Evolutionary conservation across 768 basidiomycete species (phyloP), one percentile per base, ranked within the genome.

Genomic region (Boletus speciosus): DNA sequence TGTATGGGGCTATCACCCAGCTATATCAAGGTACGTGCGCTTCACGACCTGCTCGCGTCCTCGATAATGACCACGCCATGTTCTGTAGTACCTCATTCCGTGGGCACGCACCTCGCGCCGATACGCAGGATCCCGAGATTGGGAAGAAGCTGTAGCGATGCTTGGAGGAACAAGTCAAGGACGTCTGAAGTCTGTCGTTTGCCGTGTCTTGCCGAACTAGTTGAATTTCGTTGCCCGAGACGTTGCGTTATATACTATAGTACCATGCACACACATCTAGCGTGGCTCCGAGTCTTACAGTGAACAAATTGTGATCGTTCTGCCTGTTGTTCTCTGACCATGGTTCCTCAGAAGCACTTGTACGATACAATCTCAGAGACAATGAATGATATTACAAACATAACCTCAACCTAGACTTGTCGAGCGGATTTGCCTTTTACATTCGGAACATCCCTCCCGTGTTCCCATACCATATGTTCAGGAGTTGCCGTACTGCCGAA

Each of bases 1-100:
- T 4, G 1, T 67, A 70, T 23, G 81, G 81, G 15, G 78, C 78
- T 0, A 60, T 81, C 16, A 81, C 79, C 2, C 78, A 75, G 49
- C 61, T 82, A 0, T 82, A 73, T 54, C 31, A 76, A 81, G 70
- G 81, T 78, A 34, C 2, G 54, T 21, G 19, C 3, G 0, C 11
- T 16, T 5, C 12, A 4, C 21, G 8, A 16, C 15, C 21, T 32
- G 5, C 12, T 23, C 27, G 12, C 6, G 23, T 38, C 23, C 37
- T 9, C 29, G 14, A 42, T 51, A 6, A 8, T 27, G 27, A 27
- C 27, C 7, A 27, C 27, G 5, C 27, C 27, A 4, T 40, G 15
- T 15, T 37, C 9, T n/a, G 12, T 37, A 80, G 76, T 81, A 74
- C 54, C 71, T 81, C 35, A 64, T 77, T 44, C 78, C 79, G 1